Evolutionary conservation across 306 rosid species (phyloP), one percentile per base, ranked within the genome.

Genomic region (Prunus mume): DNA sequence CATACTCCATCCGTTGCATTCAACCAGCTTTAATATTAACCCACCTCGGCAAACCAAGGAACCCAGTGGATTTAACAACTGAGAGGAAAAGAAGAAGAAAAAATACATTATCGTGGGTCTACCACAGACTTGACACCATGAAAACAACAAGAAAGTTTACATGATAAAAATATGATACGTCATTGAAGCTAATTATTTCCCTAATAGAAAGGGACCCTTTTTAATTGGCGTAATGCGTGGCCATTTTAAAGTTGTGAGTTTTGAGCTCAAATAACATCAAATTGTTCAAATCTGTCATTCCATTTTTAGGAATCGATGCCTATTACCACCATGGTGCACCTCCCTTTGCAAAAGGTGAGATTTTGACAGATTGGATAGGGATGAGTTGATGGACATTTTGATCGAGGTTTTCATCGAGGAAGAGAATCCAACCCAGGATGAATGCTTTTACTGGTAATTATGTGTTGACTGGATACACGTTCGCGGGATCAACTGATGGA

Each of bases 221-320:
- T 32, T 63, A 38, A 84, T 73, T 76, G 83, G 86, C 81, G n/a
- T 58, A 65, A 49, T 62, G 70, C 70, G 66, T 79, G 77, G 17
- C 65, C 57, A 25, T 54, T 45, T 13, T 49, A 45, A 77, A 77
- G 64, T 45, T 43, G 19, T n/a, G 15, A 27, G 17, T 12, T 69
- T 20, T 50, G n/a, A 15, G 43, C 61, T 58, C 38, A 47, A 69
- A 46, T 6, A 43, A 56, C 32, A 68, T 19, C 8, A 5, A 17
- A 19, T 54, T 3, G 9, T 54, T 54, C 24, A 54, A 17, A 54
- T 17, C 58, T 54, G 22, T 19, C 58, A 4, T 6, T 54, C n/a
- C 10, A 54, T 18, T 17, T 19, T 54, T 7, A 4, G n/a, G 58
- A 5, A 12, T 49, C 6, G 54, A 49, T 49, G 17, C 14, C 54